phyloP scores from a whole-genome alignment of 495 filamentous ascomycete genomes.

The Astrothelium subdiscretum region DNA sequence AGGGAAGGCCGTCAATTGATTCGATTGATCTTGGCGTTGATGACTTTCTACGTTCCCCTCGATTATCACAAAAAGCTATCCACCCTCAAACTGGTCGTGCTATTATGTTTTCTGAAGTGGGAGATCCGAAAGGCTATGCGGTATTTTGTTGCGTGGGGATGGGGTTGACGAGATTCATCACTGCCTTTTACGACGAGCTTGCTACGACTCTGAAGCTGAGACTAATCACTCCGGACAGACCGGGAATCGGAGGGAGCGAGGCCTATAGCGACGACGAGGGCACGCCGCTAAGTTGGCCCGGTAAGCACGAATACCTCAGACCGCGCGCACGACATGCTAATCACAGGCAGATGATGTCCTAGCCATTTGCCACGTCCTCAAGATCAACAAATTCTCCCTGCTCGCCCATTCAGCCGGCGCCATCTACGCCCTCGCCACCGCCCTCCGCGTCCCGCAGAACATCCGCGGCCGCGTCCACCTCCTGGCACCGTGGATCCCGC shows the following conservation, averaged over 20 bases:
- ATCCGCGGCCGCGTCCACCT: conserved; percentile 93
- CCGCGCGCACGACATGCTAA: neutral
- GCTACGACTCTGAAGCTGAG: conserved; percentile 79
- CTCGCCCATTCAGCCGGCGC: conserved; percentile 96
- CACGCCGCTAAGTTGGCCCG: conserved; percentile 87
- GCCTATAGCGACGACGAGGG: conserved; percentile 66
- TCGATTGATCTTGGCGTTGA: conserved; percentile 81
- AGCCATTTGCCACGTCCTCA: conserved; percentile 82
- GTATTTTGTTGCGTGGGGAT: conserved; percentile 97
- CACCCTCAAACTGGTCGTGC: conserved; percentile 76
- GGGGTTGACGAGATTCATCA: conserved; percentile 92
- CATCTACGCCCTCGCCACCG: conserved; percentile 93
- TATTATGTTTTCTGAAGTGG: conserved; percentile 95
- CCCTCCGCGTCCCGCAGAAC: conserved; percentile 88
- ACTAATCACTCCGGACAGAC: conserved; percentile 86
- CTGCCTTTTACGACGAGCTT: conserved; percentile 94
- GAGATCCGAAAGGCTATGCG: conserved; percentile 80
- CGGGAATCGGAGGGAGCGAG: conserved; percentile 88
- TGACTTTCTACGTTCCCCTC: conserved; percentile 70
- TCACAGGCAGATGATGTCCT: conserved; percentile 69
- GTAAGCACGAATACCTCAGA: conserved; percentile 40
- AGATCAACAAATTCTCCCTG: conserved; percentile 93
- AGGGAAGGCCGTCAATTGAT: conserved; percentile 61
- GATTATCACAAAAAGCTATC: conserved; percentile 73
- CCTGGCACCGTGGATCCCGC: conserved; percentile 94